Base-by-base conservation (phyloP, 2,329 filamentous ascomycete species). In the Phaeosphaeria sp. region DNA sequence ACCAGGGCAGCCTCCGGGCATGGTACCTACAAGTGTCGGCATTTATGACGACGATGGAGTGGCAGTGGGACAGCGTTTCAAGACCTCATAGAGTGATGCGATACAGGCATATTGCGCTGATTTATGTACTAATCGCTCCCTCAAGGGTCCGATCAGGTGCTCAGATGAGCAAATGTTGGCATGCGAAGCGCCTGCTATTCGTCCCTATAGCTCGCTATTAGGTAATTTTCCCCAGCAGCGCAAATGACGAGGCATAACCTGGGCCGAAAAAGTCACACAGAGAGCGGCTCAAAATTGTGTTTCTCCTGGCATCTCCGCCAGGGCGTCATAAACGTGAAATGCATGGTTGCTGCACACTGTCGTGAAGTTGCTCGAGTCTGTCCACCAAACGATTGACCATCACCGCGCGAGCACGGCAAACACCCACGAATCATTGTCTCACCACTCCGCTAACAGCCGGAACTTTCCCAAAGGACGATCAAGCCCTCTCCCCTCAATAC, bases 301-400 rank as follows among this genome's bases (percentile, higher is more conserved):
- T 68, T 76, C 73, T 76, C 74, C 73, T 74, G 67, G 9, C 60
- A 62, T 76, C 73, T 76, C 74, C 74, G 70, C 57, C 55, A 52
- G 51, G 48, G 57, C 63, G 50, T 30, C 51, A 54, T 42, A 56
- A 54, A 59, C 51, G 39, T 61, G 55, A 51, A 24, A 44, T 44
- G 42, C 42, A 22, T 44, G 44, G 54, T 45, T 53, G 52, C 49
- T 52, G 50, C 50, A 52, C 40, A 49, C 20, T 49, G 27, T 52
- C 50, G 40, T 52, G 50, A 52, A 52, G 24, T 8, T 17, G 25
- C 39, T 30, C 25, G 21, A 45, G 50, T 22, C 20, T n/a, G 39
- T 25, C 40, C 20, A 36, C 27, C 24, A 36, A 52, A n/a, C 25
- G 18, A 45, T 17, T 42, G n/a, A 48, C 53, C 18, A 45, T 46